These are phyloP conservation scores for Calamus simplicifolius DNA, from an alignment of 176 grass and related monocot species.

Conservation along the genomic window DNA sequence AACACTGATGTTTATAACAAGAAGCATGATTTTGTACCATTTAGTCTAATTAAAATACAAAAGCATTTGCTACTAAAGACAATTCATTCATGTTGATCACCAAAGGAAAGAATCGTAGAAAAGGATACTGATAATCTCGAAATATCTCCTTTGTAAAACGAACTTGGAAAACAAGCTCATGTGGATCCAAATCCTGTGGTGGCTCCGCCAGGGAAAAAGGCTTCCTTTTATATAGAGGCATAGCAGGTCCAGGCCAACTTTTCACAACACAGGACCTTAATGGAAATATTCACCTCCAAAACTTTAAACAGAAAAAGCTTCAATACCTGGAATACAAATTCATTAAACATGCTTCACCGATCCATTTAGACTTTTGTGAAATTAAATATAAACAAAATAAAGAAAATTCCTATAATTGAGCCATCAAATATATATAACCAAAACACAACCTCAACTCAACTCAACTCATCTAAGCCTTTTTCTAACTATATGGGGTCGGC, in stretches of 20 bases:
- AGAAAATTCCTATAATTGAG: no score
- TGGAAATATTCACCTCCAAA: background rate
- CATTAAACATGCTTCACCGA: no score
- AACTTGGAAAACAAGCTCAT: constrained; percentile 63
- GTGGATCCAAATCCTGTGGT: constrained; percentile 57
- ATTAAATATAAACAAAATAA: no score
- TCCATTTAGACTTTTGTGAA: no score
- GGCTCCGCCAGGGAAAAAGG: constrained; percentile 44
- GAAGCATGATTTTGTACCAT: background rate
- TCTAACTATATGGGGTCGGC: no score
- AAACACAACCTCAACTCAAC: no score
- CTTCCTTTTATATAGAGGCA: constrained; percentile 81
- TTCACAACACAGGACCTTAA: constrained; percentile 3
- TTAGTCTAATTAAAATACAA: constrained; percentile 2
- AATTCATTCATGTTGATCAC: no score
- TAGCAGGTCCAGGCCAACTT: constrained; percentile 21
- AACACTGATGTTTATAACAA: background rate
- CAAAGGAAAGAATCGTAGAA: constrained; percentile 13
- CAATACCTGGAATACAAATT: constrained; percentile 3
- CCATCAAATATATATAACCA: no score
- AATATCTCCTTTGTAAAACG: constrained; percentile 91
- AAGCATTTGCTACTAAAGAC: background rate
- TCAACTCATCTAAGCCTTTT: no score
- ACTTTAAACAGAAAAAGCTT: constrained; percentile 3
- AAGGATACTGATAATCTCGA: constrained; percentile 84